Base-by-base conservation (phyloP, 352 stramenopile genomes). In the Globisporangium paddicum region DNA sequence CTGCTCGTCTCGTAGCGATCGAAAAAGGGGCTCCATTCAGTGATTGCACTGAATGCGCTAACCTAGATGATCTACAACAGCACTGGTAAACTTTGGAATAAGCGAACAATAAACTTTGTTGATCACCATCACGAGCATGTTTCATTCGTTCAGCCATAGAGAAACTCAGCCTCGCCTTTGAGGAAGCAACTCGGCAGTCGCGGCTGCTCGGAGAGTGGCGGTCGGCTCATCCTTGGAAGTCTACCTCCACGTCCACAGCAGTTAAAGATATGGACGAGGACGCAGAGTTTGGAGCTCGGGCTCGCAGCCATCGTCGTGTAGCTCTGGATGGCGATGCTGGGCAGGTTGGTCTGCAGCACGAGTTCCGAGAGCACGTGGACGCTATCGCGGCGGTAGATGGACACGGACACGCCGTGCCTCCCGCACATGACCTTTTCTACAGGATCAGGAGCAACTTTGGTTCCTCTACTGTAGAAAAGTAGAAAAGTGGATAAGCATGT, bases 391-490 rank as follows among this genome's bases (percentile, higher is more conserved):
- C 75, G 73, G 51, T 83, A 84, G 40, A 89, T 77, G 38, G 69
- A 75, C 35, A 89, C 75, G 25, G 72, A 79, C 64, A 87, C 72
- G 23, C 77, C 75, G 52, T 89, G 73, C 19, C 73, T 71, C 54
- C 87, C 75, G 25, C 77, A 71, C 73, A 89, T 75, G 9, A 87
- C n/a, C n/a, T n/a, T n/a, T n/a, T n/a, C n/a, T n/a, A n/a, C n/a
- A n/a, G n/a, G n/a, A n/a, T n/a, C n/a, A n/a, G n/a, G n/a, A n/a
- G n/a, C n/a, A n/a, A n/a, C n/a, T n/a, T n/a, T n/a, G n/a, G n/a
- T n/a, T n/a, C n/a, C n/a, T n/a, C n/a, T n/a, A n/a, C n/a, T n/a
- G n/a, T n/a, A n/a, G n/a, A n/a, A n/a, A n/a, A n/a, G n/a, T n/a
- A n/a, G n/a, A n/a, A n/a, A n/a, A n/a, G n/a, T n/a, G n/a, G n/a